phyloP scores from a whole-genome alignment of 2,329 filamentous ascomycete species.

The Penicillium capsulatum region DNA sequence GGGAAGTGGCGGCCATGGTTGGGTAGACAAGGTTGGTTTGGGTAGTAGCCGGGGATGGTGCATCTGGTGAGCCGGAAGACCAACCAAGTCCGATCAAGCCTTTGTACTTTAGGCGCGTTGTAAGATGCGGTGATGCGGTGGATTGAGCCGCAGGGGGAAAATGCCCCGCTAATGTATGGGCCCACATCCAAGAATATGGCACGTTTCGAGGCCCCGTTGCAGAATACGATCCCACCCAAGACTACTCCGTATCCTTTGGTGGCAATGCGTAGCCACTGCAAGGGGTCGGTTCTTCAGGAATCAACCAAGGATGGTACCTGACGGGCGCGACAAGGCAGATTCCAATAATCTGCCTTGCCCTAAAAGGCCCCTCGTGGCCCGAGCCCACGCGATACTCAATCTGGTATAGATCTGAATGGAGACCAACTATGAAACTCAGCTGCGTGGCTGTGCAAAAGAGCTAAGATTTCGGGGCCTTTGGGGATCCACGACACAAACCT shows the following conservation, averaged over 20 bases:
- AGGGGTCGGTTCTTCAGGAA: no score
- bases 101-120: conserved; percentile 54
- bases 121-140: conserved; percentile 19
- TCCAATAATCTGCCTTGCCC: conserved; percentile 15
- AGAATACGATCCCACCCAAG: no score
- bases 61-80: conserved; percentile 56
- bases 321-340: conserved; percentile 6
- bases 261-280: no score
- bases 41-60: conserved; percentile 62
- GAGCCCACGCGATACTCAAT: conserved; percentile 7
- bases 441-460: conserved; percentile 29
- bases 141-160: neutral
- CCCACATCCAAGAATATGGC: neutral
- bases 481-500: no score
- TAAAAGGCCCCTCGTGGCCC: conserved; percentile 3
- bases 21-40: conserved; percentile 51
- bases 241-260: no score
- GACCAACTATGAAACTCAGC: conserved; percentile 22
- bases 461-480: conserved; percentile 5
- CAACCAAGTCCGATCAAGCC: conserved; percentile 54
- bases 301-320: neutral
- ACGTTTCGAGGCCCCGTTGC: conserved; percentile 13
- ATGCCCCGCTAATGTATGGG: no score
- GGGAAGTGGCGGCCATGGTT: conserved; percentile 57
- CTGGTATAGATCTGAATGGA: conserved; percentile 14